A percentile compares a stretch with the other conserved stretches of the same genome.
Evolutionary conservation across 345 rosid genomes (phyloP).

Genomic region (Mallotus nudiflorus): DNA sequence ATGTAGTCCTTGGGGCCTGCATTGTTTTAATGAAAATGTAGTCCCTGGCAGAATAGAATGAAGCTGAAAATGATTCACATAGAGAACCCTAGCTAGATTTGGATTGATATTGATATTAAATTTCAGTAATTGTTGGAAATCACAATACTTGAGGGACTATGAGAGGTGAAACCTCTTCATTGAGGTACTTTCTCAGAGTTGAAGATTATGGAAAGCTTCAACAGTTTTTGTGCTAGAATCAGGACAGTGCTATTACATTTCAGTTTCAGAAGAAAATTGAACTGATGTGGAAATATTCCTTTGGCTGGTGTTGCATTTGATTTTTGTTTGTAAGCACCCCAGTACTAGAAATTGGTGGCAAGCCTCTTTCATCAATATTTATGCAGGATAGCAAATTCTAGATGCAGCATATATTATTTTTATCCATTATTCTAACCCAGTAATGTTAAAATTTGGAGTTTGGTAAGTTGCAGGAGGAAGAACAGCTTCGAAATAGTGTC

Average conservation of each 20-base stretch:
- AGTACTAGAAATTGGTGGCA: neutral
- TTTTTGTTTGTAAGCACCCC: neutral
- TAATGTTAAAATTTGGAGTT: slow-evolving; percentile 11
- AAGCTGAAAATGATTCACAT: too few relatives aligned
- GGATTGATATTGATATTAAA: too few relatives aligned
- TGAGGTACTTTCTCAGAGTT: too few relatives aligned
- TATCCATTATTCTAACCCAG: neutral
- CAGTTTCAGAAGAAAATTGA: neutral
- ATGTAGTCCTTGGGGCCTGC: too few relatives aligned
- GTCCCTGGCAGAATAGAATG: too few relatives aligned
- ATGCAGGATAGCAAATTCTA: too few relatives aligned
- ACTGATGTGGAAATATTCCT: neutral
- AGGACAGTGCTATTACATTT: neutral
- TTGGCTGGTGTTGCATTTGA: neutral
- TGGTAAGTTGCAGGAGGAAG: slow-evolving; percentile 60
- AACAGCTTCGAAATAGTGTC: slow-evolving; percentile 74
- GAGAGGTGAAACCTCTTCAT: too few relatives aligned
- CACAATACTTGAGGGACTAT: too few relatives aligned
- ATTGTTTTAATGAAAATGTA: too few relatives aligned
- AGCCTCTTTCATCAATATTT: neutral
- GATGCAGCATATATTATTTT: too few relatives aligned
- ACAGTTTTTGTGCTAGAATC: neutral
- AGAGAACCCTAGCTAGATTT: too few relatives aligned
- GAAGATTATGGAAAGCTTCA: neutral
- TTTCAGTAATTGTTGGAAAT: too few relatives aligned